Conservation (phyloP, 352 stramenopile genomes). For the Pythium brachiatum region DNA sequence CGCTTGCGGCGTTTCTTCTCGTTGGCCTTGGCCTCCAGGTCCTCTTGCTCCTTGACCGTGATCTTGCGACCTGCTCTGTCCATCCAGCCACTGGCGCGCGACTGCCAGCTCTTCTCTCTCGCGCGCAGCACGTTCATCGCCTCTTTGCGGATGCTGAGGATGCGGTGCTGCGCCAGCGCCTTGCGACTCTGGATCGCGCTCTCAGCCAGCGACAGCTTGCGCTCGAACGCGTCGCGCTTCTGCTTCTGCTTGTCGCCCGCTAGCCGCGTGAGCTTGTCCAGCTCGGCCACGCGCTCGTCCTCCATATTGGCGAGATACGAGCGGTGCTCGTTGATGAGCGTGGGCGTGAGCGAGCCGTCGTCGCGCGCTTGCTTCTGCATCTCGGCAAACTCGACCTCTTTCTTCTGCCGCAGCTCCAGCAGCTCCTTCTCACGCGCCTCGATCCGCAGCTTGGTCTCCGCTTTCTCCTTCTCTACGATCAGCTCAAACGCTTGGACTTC, state of each 20-base stretch:
- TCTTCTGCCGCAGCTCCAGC: slow-evolving; percentile 59
- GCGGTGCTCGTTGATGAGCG: slow-evolving; percentile 81
- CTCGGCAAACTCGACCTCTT: slow-evolving; percentile 74
- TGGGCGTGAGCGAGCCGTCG: slow-evolving; percentile 54
- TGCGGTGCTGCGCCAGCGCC: slow-evolving; percentile 66
- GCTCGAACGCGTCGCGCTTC: slow-evolving; percentile 74
- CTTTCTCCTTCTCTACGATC: slow-evolving; percentile 56
- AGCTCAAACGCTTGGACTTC: slow-evolving; percentile 64
- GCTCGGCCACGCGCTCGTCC: slow-evolving; percentile 58
- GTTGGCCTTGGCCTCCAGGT: slow-evolving; percentile 71
- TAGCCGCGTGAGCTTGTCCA: slow-evolving; percentile 47
- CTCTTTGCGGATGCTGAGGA: slow-evolving; percentile 77
- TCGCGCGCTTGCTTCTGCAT: slow-evolving; percentile 62
- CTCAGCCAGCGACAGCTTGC: slow-evolving; percentile 70
- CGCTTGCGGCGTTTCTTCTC: slow-evolving; percentile 73
- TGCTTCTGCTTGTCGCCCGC: slow-evolving; percentile 51
- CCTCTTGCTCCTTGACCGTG: slow-evolving; percentile 88
- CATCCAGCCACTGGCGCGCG: slow-evolving; percentile 75
- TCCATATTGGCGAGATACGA: slow-evolving; percentile 80
- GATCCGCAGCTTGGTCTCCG: slow-evolving; percentile 41
- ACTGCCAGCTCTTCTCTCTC: slow-evolving; percentile 85
- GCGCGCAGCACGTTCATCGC: slow-evolving; percentile 61
- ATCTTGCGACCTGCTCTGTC: slow-evolving; percentile 87
- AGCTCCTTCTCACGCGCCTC: slow-evolving; percentile 80
- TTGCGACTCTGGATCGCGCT: slow-evolving; percentile 69